phyloP scores from a whole-genome alignment of 2,329 filamentous ascomycete genomes.

The Neurospora sp. region DNA sequence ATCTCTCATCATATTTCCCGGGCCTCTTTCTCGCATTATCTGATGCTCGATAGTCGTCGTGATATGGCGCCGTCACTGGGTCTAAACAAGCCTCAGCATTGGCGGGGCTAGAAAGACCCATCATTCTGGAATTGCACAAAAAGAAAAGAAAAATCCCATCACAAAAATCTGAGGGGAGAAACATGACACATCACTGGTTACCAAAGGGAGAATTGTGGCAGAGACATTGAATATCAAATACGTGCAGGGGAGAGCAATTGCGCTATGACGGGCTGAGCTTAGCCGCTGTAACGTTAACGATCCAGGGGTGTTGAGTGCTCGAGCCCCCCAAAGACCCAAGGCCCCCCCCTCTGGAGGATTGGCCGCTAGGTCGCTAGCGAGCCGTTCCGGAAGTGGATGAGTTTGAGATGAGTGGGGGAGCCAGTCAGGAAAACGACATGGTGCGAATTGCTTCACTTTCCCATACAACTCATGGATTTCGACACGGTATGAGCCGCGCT shows the following conservation, averaged over 20 bases:
- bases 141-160: background rate
- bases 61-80: background rate
- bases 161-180: background rate
- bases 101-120: background rate
- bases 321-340: background rate
- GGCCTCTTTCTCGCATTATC: background rate
- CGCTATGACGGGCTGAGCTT: background rate
- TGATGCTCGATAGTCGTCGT: background rate
- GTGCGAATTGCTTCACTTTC: background rate
- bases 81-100: background rate
- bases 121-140: background rate
- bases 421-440: too few species aligned
- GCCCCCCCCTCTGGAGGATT: background rate
- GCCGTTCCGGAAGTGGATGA: background rate
- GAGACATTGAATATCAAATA: background rate
- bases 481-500: background rate
- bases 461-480: background rate
- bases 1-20: background rate
- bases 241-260: background rate
- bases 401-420: too few species aligned
- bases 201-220: background rate
- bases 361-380: background rate
- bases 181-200: background rate
- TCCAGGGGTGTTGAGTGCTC: background rate
- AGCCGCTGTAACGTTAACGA: background rate